Evolutionary conservation across 2,329 filamentous ascomycete species (phyloP).

Genomic region (Plectosphaerella cucumerina): DNA sequence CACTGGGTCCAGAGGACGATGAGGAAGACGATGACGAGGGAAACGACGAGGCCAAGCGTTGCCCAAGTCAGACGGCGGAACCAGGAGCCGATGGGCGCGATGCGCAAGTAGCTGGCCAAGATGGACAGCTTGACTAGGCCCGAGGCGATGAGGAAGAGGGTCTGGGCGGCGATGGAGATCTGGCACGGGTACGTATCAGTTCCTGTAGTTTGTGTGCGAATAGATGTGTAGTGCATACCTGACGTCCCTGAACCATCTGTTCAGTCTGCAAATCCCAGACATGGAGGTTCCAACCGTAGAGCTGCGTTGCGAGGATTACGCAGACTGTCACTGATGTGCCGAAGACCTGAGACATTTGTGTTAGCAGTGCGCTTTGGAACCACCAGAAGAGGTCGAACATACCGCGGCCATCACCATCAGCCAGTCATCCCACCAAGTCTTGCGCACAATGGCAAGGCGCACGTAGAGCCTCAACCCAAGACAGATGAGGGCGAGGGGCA

Average conservation of each 20-base stretch:
- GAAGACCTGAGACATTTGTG: constrained; percentile 19
- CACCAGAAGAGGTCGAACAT: constrained; percentile 5
- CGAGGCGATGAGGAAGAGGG: constrained; percentile 33
- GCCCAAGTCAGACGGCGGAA: constrained; percentile 26
- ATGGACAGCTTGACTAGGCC: constrained; percentile 34
- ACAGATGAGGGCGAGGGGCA: constrained; percentile 27
- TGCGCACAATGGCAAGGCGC: constrained; percentile 25
- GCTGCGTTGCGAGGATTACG: constrained; percentile 27
- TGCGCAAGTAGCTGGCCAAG: constrained; percentile 32
- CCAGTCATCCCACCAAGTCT: constrained; percentile 34
- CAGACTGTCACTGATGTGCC: constrained; percentile 26
- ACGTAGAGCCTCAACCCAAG: constrained; percentile 33
- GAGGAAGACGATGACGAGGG: constrained; percentile 25
- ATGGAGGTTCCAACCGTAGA: constrained; percentile 33
- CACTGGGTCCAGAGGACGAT: constrained; percentile 32
- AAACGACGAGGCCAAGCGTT: constrained; percentile 20
- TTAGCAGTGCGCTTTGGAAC: background rate
- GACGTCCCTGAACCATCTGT: constrained; percentile 21
- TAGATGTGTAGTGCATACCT: background rate
- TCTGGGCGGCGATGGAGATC: constrained; percentile 34
- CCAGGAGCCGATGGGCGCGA: constrained; percentile 26
- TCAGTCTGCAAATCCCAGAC: constrained; percentile 27
- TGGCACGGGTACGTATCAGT: constrained; percentile 13
- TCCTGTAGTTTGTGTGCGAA: background rate
- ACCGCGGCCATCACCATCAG: constrained; percentile 34